Evolutionary conservation across 345 rosid species (phyloP).

Genomic region (Syzygium oleosum): DNA sequence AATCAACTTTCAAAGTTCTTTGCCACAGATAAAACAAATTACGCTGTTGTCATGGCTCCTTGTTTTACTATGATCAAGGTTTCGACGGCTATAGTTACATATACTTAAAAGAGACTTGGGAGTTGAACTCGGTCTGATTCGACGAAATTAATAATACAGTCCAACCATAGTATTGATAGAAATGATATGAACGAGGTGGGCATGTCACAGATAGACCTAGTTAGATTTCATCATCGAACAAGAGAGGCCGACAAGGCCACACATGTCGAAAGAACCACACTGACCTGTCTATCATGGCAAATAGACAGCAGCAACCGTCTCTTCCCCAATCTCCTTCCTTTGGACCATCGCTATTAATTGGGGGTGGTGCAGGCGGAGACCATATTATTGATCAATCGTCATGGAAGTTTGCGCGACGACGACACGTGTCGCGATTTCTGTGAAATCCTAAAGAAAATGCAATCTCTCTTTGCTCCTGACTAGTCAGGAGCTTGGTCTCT

Average conservation of each 20-base stretch:
- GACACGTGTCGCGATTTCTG: background rate
- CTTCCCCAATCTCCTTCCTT: background rate
- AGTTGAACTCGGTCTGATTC: background rate
- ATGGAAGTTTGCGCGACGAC: background rate
- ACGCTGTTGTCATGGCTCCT: background rate
- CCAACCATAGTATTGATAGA: background rate
- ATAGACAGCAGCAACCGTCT: background rate
- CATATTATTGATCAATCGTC: background rate
- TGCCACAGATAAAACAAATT: rapidly evolving
- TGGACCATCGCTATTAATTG: background rate
- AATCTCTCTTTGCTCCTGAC: background rate
- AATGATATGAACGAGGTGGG: background rate
- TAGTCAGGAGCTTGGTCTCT: background rate
- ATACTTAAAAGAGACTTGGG: background rate
- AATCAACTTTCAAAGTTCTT: background rate
- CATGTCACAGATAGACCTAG: background rate
- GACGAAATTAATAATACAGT: background rate
- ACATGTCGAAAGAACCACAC: background rate
- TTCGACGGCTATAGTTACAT: background rate
- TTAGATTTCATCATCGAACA: background rate
- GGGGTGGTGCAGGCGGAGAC: background rate
- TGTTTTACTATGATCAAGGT: background rate
- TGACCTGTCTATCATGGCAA: background rate
- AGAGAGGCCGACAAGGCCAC: background rate
- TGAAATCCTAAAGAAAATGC: background rate